These are phyloP conservation scores for Polytrichum commune DNA, from an alignment of 225 moss, liverwort and hornwort genomes.

Conservation along the genomic window DNA sequence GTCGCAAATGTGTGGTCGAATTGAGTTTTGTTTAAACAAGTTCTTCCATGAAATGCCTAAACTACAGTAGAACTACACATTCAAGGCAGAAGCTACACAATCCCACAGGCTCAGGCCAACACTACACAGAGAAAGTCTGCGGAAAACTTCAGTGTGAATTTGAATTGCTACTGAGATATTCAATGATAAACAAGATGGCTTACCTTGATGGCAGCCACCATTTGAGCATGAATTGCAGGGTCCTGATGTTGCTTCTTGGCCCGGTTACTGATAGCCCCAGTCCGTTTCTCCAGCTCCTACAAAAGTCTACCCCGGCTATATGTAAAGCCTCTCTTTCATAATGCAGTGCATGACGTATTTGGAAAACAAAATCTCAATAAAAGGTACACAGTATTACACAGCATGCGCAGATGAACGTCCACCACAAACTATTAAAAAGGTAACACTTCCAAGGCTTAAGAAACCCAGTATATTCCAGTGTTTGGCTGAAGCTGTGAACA, in stretches of 20 bases:
- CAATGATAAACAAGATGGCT: conserved; percentile 4
- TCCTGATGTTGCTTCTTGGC: conserved; percentile 60
- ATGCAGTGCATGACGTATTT: no score
- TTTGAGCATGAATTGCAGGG: conserved; percentile 54
- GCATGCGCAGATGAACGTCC: neutral
- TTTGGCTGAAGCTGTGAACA: no score
- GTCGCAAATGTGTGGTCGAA: no score
- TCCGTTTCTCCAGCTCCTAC: conserved; percentile 81
- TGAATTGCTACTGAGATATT: conserved; percentile 5
- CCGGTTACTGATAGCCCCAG: conserved; percentile 71
- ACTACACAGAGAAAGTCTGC: neutral
- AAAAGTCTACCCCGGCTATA: conserved; percentile 26
- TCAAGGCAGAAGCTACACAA: neutral
- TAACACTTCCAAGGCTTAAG: neutral
- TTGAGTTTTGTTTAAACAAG: no score
- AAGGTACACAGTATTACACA: no score
- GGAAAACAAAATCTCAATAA: neutral
- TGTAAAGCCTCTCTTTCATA: conserved; percentile 8
- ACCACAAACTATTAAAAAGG: no score
- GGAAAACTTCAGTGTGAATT: neutral
- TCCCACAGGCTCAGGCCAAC: neutral
- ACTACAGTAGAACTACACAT: neutral
- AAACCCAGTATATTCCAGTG: no score
- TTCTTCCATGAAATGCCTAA: no score
- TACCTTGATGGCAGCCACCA: conserved; percentile 80